phyloP scores from a whole-genome alignment of 257 asterid genomes.

The Solanum clarkiae region DNA sequence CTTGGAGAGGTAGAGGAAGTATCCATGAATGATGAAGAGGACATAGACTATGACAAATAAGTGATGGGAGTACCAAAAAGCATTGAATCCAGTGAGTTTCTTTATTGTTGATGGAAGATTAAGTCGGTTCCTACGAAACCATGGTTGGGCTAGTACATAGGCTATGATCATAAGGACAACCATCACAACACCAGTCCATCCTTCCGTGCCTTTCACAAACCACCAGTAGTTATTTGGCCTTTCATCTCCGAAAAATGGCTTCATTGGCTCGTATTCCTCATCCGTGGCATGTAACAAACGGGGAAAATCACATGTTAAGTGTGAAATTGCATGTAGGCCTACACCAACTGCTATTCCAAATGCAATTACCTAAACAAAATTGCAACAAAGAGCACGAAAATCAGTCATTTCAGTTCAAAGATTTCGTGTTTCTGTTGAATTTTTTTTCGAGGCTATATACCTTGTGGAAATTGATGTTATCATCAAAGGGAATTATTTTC shows the following conservation, averaged over 20 bases:
- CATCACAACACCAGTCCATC: slow-evolving; percentile 14
- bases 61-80: slow-evolving; percentile 68
- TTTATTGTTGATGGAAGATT: slow-evolving; percentile 35
- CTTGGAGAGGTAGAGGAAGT: slow-evolving; percentile 35
- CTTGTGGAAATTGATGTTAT: slow-evolving; percentile 15
- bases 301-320: slow-evolving; percentile 11
- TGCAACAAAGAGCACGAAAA: not conserved
- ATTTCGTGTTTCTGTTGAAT: not conserved
- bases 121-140: slow-evolving; percentile 10
- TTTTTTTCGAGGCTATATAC: not conserved
- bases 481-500: slow-evolving; percentile 6
- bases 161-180: slow-evolving; percentile 12
- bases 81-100: slow-evolving; percentile 52
- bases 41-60: slow-evolving; percentile 35
- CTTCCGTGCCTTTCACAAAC: slow-evolving; percentile 15
- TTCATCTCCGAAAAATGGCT: slow-evolving; percentile 13
- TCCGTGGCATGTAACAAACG: slow-evolving; percentile 6
- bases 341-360: slow-evolving; percentile 6
- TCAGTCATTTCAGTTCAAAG: not conserved
- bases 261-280: slow-evolving; percentile 20
- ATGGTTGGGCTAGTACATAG: slow-evolving; percentile 6
- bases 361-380: slow-evolving; percentile 1
- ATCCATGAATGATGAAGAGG: slow-evolving; percentile 38
- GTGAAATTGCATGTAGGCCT: slow-evolving; percentile 10
- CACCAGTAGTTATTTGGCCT: slow-evolving; percentile 13